Percentiles rank a stretch among this genome's conserved stretches.
Conservation (phyloP, 2,329 filamentous ascomycete species). For the Coleophoma crateriformis region DNA sequence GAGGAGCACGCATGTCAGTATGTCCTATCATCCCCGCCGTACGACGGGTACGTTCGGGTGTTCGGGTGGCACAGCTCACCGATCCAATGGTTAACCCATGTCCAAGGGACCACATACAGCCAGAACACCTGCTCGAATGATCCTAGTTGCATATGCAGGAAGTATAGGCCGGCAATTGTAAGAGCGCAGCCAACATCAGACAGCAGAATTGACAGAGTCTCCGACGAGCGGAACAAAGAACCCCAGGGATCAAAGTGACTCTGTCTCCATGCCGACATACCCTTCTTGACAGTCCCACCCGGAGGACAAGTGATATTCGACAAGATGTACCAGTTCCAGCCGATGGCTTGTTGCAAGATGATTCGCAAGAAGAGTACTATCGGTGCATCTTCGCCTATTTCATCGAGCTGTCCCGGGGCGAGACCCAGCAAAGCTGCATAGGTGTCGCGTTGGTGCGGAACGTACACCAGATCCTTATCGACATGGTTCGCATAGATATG, state of each 20-base stretch:
- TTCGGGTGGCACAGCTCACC: constrained; percentile 50
- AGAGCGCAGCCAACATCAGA: constrained; percentile 73
- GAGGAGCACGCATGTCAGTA: not conserved
- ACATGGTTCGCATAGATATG: constrained; percentile 97
- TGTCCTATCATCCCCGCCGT: not conserved
- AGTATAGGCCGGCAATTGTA: constrained; percentile 63
- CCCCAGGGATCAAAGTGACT: constrained; percentile 88
- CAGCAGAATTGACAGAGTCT: constrained; percentile 75
- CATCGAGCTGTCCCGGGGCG: constrained; percentile 70
- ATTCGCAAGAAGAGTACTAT: constrained; percentile 68
- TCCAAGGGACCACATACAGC: constrained; percentile 83
- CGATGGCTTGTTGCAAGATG: constrained; percentile 76
- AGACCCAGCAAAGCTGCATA: constrained; percentile 68
- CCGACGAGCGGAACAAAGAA: constrained; percentile 83
- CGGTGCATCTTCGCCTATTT: constrained; percentile 89
- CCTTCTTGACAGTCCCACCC: constrained; percentile 83
- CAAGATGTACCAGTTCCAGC: constrained; percentile 86
- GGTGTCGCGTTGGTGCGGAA: constrained; percentile 78
- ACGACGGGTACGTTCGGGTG: not conserved
- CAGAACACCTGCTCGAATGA: constrained; percentile 80
- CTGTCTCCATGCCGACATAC: constrained; percentile 71
- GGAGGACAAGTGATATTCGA: constrained; percentile 94
- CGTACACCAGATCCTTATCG: constrained; percentile 95
- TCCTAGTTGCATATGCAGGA: constrained; percentile 46
- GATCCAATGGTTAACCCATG: constrained; percentile 98